These are phyloP conservation scores for Metschnikowia santaceciliae DNA, from an alignment of 805 yeast species.

Conservation along the genomic window DNA sequence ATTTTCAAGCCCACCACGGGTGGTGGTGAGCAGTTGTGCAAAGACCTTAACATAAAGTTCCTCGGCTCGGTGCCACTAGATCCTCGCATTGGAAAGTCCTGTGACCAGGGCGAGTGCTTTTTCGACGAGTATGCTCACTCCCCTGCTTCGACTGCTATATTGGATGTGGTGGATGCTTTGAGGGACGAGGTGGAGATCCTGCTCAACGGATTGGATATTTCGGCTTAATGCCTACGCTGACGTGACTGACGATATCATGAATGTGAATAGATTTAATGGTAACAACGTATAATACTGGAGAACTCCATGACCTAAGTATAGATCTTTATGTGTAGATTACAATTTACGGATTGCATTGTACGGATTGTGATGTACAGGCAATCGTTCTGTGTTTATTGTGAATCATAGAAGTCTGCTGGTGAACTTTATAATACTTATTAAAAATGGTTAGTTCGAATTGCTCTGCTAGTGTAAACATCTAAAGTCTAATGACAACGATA, in stretches of 20 bases:
- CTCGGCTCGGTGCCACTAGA: slow-evolving; percentile 94
- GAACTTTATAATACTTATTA: no score
- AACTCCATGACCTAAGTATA: no score
- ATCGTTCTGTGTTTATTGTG: no score
- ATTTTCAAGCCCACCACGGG: slow-evolving; percentile 96
- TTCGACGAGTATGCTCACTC: slow-evolving; percentile 83
- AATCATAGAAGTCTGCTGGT: no score
- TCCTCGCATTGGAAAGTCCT: slow-evolving; percentile 86
- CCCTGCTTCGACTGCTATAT: slow-evolving; percentile 84
- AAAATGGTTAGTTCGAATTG: no score
- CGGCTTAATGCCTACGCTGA: not conserved
- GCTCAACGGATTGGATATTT: slow-evolving; percentile 16
- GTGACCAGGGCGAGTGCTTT: slow-evolving; percentile 85
- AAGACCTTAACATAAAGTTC: slow-evolving; percentile 73
- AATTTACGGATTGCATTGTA: no score
- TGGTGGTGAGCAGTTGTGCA: slow-evolving; percentile 82
- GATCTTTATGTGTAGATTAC: no score
- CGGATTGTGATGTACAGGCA: no score
- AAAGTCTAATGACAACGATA: no score
- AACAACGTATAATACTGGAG: no score
- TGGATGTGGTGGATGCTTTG: slow-evolving; percentile 73
- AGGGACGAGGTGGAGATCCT: slow-evolving; percentile 50
- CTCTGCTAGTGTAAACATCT: no score
- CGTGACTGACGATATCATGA: not conserved
- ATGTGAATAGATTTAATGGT: not conserved